A percentile compares a stretch with the other conserved stretches of the same genome.
phyloP scores from a whole-genome alignment of 2,329 filamentous ascomycete genomes.

The Sporothrix globosa region DNA sequence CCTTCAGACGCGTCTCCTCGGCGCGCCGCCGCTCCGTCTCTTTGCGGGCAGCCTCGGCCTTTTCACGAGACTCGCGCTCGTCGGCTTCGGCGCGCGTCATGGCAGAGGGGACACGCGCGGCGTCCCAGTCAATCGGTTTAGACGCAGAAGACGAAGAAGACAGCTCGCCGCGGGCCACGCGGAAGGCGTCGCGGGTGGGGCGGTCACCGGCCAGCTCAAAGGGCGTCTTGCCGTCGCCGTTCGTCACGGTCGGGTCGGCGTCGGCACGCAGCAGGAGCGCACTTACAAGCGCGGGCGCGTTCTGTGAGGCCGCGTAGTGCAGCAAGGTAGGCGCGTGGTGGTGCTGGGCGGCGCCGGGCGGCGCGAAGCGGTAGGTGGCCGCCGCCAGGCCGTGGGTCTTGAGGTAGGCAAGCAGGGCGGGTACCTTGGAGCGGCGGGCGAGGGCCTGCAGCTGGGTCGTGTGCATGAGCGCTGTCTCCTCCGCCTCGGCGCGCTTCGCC shows the following conservation, averaged over 20 bases:
- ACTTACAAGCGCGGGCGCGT: constrained; percentile 73
- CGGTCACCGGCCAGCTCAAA: constrained; percentile 89
- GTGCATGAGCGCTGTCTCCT: constrained; percentile 79
- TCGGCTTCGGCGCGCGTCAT: constrained; percentile 74
- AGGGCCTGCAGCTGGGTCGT: constrained; percentile 87
- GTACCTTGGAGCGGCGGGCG: constrained; percentile 85
- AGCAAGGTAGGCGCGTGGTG: constrained; percentile 81
- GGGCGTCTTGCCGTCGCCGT: constrained; percentile 76
- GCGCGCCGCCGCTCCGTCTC: constrained; percentile 71
- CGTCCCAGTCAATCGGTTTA: constrained; percentile 66
- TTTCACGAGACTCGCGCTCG: constrained; percentile 69
- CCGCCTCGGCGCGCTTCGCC: constrained; percentile 75
- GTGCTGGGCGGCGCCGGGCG: constrained; percentile 59
- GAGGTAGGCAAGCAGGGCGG: constrained; percentile 82
- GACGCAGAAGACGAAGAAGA: constrained; percentile 65
- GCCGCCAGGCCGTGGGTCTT: constrained; percentile 69
- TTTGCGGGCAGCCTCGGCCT: constrained; percentile 66
- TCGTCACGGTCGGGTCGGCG: constrained; percentile 72
- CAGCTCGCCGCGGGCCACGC: constrained; percentile 79
- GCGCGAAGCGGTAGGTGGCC: constrained; percentile 75
- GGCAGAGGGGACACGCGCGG: constrained; percentile 70
- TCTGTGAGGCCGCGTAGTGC: constrained; percentile 82
- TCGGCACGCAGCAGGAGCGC: constrained; percentile 75
- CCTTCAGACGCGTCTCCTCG: constrained; percentile 72
- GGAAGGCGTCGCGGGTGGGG: constrained; percentile 85